Conservation (phyloP, 805 yeast species). For the Priceomyces melissophilus region DNA sequence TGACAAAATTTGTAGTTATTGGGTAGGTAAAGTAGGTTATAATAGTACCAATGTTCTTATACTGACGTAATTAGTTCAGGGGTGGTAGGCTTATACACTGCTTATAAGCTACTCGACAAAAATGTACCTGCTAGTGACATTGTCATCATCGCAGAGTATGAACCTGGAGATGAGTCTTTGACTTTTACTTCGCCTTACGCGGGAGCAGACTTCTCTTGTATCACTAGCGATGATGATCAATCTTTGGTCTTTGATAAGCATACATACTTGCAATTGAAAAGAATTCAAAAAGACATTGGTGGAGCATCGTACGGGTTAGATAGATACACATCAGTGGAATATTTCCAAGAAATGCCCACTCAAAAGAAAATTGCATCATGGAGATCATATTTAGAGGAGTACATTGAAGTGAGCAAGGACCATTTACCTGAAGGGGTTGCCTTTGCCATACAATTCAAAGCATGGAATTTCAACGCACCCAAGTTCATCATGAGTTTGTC, state of each 20-base stretch:
- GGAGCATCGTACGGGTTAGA: conserved; percentile 52
- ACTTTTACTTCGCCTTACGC: conserved; percentile 83
- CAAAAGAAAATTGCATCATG: conserved; percentile 45
- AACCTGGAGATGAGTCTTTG: conserved; percentile 77
- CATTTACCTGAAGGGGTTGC: conserved; percentile 50
- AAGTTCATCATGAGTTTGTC: conserved; percentile 49
- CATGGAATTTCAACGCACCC: conserved; percentile 77
- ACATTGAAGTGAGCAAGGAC: conserved; percentile 27
- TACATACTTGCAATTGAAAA: conserved; percentile 49
- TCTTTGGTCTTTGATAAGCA: conserved; percentile 49
- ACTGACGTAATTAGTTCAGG: conserved; percentile 40
- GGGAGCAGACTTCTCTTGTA: conserved; percentile 39
- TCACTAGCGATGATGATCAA: conserved; percentile 52
- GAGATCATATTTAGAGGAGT: conserved; percentile 47
- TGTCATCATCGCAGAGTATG: conserved; percentile 57
- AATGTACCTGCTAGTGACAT: conserved; percentile 27
- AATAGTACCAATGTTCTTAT: conserved; percentile 34
- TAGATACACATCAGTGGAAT: conserved; percentile 53
- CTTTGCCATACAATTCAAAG: conserved; percentile 53
- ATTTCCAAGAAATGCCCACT: conserved; percentile 52
- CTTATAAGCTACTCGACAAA: conserved; percentile 4
- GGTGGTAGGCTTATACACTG: conserved; percentile 6
- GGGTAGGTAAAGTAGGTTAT: conserved; percentile 21
- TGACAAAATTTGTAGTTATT: conserved; percentile 23
- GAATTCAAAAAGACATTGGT: conserved; percentile 46